A percentile compares a stretch with the other conserved stretches of the same genome.
phyloP scores from a whole-genome alignment of 208 protist species.

The Wallacemonas sp. region DNA sequence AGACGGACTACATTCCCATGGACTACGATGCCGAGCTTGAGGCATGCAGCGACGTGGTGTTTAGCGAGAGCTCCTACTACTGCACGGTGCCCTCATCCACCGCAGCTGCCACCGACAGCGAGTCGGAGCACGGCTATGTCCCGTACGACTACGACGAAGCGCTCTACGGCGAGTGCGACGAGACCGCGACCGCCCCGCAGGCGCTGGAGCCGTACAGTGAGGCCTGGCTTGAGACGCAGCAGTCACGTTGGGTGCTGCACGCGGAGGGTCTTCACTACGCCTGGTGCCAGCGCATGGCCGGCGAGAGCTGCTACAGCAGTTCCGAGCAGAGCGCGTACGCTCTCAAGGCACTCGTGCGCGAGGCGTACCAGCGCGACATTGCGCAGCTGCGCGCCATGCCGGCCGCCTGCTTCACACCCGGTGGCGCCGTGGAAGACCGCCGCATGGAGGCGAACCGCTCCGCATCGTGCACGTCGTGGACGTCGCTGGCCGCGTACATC shows the following conservation, averaged over 20 bases:
- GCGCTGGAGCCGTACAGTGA: slow-evolving; percentile 1
- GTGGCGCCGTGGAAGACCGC: slow-evolving; percentile 18
- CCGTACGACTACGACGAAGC: slow-evolving; percentile 15
- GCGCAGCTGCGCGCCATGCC: slow-evolving; percentile 29
- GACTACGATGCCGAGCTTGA: slow-evolving; percentile 71
- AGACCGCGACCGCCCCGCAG: neutral
- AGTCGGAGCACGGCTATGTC: neutral
- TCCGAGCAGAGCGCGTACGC: slow-evolving; percentile 35
- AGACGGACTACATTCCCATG: slow-evolving; percentile 21
- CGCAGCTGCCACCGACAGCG: neutral
- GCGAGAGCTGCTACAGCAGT: slow-evolving; percentile 14
- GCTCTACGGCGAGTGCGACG: neutral
- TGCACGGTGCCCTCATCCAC: neutral
- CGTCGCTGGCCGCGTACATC: slow-evolving; percentile 19
- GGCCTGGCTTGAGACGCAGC: slow-evolving; percentile 22
- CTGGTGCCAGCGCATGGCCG: slow-evolving; percentile 31
- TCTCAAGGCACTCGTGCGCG: slow-evolving; percentile 33
- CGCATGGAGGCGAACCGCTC: slow-evolving; percentile 7
- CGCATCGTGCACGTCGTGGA: slow-evolving; percentile 8
- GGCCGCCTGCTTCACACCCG: slow-evolving; percentile 19
- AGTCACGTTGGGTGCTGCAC: slow-evolving; percentile 17
- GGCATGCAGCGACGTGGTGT: slow-evolving; percentile 55
- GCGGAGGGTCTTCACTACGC: slow-evolving; percentile 23
- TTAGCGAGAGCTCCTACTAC: slow-evolving; percentile 46
- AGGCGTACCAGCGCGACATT: slow-evolving; percentile 39